phyloP scores from a whole-genome alignment of 177 flowering plant species.

The Telopea speciosissima region DNA sequence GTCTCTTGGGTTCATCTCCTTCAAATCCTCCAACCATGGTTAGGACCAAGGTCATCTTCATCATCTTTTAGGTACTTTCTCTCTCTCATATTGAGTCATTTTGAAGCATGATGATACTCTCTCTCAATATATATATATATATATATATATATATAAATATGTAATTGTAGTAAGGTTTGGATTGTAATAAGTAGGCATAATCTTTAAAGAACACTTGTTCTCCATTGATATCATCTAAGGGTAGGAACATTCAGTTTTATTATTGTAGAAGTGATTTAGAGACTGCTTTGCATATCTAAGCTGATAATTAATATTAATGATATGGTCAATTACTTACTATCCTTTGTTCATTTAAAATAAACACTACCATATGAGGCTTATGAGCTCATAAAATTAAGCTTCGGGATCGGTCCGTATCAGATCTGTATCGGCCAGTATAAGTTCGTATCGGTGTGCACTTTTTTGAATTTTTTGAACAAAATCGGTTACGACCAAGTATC shows the following conservation, averaged over 20 bases:
- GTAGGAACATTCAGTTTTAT: constrained; percentile 6
- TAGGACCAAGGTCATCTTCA: constrained; percentile 52
- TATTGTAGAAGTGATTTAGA: constrained; percentile 13
- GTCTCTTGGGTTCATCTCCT: constrained; percentile 51
- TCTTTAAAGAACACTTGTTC: not conserved
- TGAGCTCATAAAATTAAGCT: no score
- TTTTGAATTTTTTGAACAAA: no score
- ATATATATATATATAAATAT: no score
- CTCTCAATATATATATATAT: constrained; percentile 1
- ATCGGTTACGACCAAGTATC: no score
- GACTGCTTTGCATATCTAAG: not conserved
- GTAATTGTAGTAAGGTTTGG: constrained; percentile 13
- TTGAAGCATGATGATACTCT: constrained; percentile 14
- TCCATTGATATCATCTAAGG: constrained; percentile 4
- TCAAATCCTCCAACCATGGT: constrained; percentile 66
- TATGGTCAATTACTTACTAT: not conserved
- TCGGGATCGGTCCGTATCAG: no score
- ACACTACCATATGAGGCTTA: no score
- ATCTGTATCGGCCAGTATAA: no score
- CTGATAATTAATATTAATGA: not conserved
- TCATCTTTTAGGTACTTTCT: constrained; percentile 11
- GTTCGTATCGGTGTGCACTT: no score
- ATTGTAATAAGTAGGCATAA: constrained; percentile 21
- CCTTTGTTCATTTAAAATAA: not conserved
- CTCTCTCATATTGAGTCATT: constrained; percentile 1